phyloP scores from a whole-genome alignment of 306 rosid species.

The Mucuna pruriens region DNA sequence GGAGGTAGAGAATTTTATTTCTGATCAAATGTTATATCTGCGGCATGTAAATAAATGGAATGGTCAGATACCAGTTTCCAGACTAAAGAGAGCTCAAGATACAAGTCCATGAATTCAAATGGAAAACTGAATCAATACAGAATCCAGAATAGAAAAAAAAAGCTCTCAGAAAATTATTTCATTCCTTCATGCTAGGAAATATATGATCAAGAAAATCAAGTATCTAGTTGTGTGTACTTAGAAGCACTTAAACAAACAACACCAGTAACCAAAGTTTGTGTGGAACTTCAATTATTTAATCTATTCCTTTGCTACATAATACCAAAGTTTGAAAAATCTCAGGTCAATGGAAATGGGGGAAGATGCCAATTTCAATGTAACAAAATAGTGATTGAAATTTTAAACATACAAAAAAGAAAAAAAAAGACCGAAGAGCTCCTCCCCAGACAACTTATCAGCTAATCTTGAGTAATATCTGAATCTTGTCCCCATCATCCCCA shows the following conservation, averaged over 20 bases:
- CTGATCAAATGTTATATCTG: not conserved
- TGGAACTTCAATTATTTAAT: conserved; percentile 73
- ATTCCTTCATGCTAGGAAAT: conserved; percentile 44
- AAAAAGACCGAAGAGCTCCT: conserved; percentile 46
- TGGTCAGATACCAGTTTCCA: conserved; percentile 15
- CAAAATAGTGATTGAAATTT: conserved; percentile 49
- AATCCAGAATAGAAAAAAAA: conserved; percentile 37
- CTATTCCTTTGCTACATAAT: conserved; percentile 71
- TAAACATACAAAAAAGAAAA: conserved; percentile 11
- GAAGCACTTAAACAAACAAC: conserved; percentile 56
- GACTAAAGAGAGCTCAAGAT: conserved; percentile 26
- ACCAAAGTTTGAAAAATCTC: conserved; percentile 59
- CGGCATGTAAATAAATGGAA: conserved; percentile 6
- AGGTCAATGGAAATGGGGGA: conserved; percentile 66
- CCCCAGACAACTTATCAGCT: conserved; percentile 58
- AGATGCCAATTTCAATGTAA: conserved; percentile 54
- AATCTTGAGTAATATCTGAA: conserved; percentile 66
- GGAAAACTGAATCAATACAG: conserved; percentile 43
- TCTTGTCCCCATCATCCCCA: conserved; percentile 55
- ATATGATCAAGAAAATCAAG: conserved; percentile 52
- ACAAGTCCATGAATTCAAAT: conserved; percentile 43
- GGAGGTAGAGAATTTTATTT: not conserved
- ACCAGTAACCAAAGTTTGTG: conserved; percentile 56
- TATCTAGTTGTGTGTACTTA: conserved; percentile 57
- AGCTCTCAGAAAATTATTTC: conserved; percentile 56